Evolutionary conservation across 768 basidiomycete species (phyloP).

Genomic region (Podaxis sp.): DNA sequence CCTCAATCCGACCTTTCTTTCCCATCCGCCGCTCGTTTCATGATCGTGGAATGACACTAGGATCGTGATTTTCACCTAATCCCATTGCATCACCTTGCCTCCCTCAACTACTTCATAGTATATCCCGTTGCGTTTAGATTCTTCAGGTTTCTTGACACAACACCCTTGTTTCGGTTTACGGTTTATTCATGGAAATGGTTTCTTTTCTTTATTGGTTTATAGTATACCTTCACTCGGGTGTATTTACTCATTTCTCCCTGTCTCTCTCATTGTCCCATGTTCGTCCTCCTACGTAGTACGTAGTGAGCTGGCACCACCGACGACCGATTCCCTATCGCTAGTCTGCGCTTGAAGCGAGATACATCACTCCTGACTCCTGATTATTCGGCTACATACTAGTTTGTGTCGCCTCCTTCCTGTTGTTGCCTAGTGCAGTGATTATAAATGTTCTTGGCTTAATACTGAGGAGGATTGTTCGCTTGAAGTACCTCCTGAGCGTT

Average conservation of each 20-base stretch:
- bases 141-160: not conserved
- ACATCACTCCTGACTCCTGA: not conserved
- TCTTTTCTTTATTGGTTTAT: not conserved
- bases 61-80: not conserved
- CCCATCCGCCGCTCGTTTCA: not conserved
- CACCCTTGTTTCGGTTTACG: not conserved
- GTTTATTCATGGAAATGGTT: not conserved
- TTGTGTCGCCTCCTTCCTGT: not conserved
- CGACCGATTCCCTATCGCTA: not conserved
- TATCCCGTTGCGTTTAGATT: not conserved
- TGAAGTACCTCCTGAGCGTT: not conserved
- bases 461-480: not conserved
- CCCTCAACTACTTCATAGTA: not conserved
- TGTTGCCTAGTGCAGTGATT: constrained; percentile 10
- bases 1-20: constrained; percentile 50
- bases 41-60: not conserved
- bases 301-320: constrained; percentile 8
- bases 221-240: constrained; percentile 1
- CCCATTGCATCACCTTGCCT: not conserved
- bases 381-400: not conserved
- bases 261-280: not conserved
- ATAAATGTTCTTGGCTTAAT: not conserved
- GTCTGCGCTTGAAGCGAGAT: constrained; percentile 6
- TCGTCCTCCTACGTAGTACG: not conserved
- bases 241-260: not conserved